A percentile compares a stretch with the other conserved stretches of the same genome.
These are phyloP conservation scores for Isabelozyma pseudorhagii DNA, from an alignment of 805 yeast genomes.

Conservation along the genomic window DNA sequence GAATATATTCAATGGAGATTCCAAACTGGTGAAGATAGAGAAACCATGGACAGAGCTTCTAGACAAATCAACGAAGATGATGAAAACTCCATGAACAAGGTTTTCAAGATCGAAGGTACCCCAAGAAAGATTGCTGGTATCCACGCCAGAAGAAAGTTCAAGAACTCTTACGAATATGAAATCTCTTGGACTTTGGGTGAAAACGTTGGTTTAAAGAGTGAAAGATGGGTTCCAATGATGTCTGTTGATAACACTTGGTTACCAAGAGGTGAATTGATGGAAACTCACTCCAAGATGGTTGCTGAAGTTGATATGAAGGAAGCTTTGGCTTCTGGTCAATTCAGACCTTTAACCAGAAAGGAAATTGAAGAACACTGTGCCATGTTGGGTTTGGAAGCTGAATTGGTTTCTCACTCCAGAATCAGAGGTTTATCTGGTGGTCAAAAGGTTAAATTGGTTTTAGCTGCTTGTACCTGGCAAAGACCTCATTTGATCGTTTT, in stretches of 20 bases:
- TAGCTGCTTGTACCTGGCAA: slow-evolving; percentile 99
- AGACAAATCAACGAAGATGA: slow-evolving; percentile 96
- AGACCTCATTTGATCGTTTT: slow-evolving; percentile 99
- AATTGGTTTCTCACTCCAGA: slow-evolving; percentile 99
- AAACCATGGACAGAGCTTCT: slow-evolving; percentile 99
- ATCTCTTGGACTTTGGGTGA: slow-evolving; percentile 97
- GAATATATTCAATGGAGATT: slow-evolving; percentile 99
- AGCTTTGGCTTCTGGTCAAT: slow-evolving; percentile 99
- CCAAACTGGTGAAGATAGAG: slow-evolving; percentile 99
- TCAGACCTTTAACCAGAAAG: slow-evolving; percentile 99
- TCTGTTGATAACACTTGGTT: slow-evolving; percentile 99
- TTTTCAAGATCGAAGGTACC: slow-evolving; percentile 98
- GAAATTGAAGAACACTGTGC: slow-evolving; percentile 99
- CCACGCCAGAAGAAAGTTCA: slow-evolving; percentile 98
- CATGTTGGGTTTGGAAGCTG: slow-evolving; percentile 97
- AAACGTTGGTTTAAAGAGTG: slow-evolving; percentile 97
- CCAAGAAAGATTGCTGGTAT: slow-evolving; percentile 96
- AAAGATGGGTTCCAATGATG: slow-evolving; percentile 99
- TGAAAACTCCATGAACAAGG: slow-evolving; percentile 98
- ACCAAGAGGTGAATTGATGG: slow-evolving; percentile 93
- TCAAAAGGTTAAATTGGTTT: slow-evolving; percentile 98
- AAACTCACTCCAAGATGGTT: slow-evolving; percentile 94
- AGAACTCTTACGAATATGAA: slow-evolving; percentile 99
- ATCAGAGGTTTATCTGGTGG: slow-evolving; percentile 99
- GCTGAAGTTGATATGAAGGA: slow-evolving; percentile 99